Conservation (phyloP, 208 protist genomes). For the Hexamita inflata region DNA sequence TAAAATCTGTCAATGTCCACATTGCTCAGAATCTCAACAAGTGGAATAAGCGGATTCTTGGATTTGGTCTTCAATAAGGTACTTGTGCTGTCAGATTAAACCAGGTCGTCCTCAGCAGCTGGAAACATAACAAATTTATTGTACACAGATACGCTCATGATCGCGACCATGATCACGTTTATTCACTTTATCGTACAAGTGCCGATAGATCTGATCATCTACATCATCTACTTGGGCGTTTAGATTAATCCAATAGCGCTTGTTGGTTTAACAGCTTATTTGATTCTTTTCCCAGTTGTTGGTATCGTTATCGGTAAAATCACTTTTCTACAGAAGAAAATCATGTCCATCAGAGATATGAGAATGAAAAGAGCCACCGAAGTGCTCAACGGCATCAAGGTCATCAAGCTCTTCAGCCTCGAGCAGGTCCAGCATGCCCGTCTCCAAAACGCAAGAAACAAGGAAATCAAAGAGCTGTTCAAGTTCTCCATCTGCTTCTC, state of each 20-base stretch:
- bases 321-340: not conserved
- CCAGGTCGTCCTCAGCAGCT: not conserved
- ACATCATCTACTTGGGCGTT: slow-evolving; percentile 44
- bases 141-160: slow-evolving; percentile 32
- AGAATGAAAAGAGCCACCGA: slow-evolving; percentile 49
- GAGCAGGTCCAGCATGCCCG: slow-evolving; percentile 43
- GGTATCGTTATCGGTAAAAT: slow-evolving; percentile 6
- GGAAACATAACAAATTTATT: slow-evolving; percentile 57
- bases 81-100: not conserved
- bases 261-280: slow-evolving; percentile 45
- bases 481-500: not conserved
- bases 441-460: slow-evolving; percentile 30
- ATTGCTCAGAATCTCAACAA: too few species aligned
- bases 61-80: slow-evolving; percentile 13
- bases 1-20: too few species aligned
- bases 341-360: slow-evolving; percentile 40
- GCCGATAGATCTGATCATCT: slow-evolving; percentile 45
- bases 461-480: slow-evolving; percentile 22
- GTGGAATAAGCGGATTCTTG: not conserved
- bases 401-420: slow-evolving; percentile 55
- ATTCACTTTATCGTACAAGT: slow-evolving; percentile 35
- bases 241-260: slow-evolving; percentile 42
- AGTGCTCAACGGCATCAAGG: slow-evolving; percentile 50
- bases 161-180: slow-evolving; percentile 36
- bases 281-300: slow-evolving; percentile 47